A percentile compares a stretch with the other conserved stretches of the same genome.
Evolutionary conservation across 257 asterid genomes (phyloP).

Genomic region (Pogostemon cablin): DNA sequence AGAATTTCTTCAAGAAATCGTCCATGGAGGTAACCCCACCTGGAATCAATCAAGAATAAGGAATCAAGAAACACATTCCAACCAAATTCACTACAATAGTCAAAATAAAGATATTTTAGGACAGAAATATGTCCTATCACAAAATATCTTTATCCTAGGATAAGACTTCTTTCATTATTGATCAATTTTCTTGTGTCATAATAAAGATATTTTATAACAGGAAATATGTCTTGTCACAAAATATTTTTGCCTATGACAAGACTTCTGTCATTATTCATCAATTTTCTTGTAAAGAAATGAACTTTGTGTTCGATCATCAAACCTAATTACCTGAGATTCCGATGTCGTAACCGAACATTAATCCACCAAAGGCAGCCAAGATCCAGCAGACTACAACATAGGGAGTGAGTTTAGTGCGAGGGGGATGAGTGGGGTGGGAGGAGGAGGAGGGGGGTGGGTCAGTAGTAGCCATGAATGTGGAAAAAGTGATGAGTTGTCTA

Average conservation of each 20-base stretch:
- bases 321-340: conserved; percentile 50
- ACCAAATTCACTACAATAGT: not conserved
- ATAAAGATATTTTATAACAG: no score
- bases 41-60: conserved; percentile 1
- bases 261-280: no score
- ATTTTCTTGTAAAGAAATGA: no score
- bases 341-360: conserved; percentile 59
- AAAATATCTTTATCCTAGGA: no score
- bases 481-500: no score
- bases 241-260: no score
- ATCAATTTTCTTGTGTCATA: no score
- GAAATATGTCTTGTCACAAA: no score
- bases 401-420: conserved; percentile 31
- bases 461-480: conserved; percentile 3
- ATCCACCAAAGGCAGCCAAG: conserved; percentile 57
- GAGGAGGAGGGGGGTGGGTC: conserved; percentile 4
- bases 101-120: no score
- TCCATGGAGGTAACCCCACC: conserved; percentile 91
- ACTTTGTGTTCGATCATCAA: no score
- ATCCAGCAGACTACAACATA: conserved; percentile 54
- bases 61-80: not conserved
- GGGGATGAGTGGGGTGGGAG: not conserved
- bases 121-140: no score
- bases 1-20: conserved; percentile 71
- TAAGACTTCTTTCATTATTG: no score